phyloP scores from a whole-genome alignment of 768 basidiomycete species.

The Russula olivacea region DNA sequence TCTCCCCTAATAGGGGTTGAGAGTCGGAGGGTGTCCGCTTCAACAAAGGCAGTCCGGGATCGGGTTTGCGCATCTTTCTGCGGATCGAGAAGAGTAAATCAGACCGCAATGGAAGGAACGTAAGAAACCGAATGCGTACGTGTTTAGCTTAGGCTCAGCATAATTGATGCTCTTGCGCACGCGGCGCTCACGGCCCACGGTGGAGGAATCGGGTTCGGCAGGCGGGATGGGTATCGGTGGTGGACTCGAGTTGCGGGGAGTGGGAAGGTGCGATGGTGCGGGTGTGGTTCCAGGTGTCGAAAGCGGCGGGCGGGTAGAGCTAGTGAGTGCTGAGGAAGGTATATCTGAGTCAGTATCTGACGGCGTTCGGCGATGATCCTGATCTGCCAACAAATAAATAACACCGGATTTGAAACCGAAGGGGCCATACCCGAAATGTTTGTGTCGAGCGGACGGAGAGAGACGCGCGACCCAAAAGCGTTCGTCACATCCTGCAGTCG shows the following conservation, averaged over 20 bases:
- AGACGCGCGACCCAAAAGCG: slow-evolving; percentile 39
- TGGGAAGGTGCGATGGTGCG: slow-evolving; percentile 38
- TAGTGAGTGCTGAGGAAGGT: slow-evolving; percentile 30
- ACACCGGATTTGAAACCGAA: neutral
- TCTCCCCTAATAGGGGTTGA: slow-evolving; percentile 19
- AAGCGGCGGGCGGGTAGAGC: slow-evolving; percentile 34
- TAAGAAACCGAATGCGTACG: slow-evolving; percentile 42
- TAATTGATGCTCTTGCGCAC: slow-evolving; percentile 79
- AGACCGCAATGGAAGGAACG: neutral
- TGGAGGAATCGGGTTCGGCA: slow-evolving; percentile 24
- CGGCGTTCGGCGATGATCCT: slow-evolving; percentile 8
- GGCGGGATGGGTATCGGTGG: slow-evolving; percentile 32
- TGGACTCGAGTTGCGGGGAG: slow-evolving; percentile 36
- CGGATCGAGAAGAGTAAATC: slow-evolving; percentile 9
- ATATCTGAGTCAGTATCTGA: slow-evolving; percentile 24
- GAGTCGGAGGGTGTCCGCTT: slow-evolving; percentile 13
- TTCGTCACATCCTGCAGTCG: slow-evolving; percentile 64
- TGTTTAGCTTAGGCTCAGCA: slow-evolving; percentile 82
- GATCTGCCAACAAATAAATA: slow-evolving; percentile 25
- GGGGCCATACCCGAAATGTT: slow-evolving; percentile 32
- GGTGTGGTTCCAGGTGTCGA: slow-evolving; percentile 43
- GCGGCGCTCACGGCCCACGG: slow-evolving; percentile 45
- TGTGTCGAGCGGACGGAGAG: slow-evolving; percentile 36
- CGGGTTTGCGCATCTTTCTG: slow-evolving; percentile 89
- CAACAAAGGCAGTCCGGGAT: slow-evolving; percentile 36